Evolutionary conservation across 306 rosid genomes (phyloP).

Genomic region (Albizia julibrissin): DNA sequence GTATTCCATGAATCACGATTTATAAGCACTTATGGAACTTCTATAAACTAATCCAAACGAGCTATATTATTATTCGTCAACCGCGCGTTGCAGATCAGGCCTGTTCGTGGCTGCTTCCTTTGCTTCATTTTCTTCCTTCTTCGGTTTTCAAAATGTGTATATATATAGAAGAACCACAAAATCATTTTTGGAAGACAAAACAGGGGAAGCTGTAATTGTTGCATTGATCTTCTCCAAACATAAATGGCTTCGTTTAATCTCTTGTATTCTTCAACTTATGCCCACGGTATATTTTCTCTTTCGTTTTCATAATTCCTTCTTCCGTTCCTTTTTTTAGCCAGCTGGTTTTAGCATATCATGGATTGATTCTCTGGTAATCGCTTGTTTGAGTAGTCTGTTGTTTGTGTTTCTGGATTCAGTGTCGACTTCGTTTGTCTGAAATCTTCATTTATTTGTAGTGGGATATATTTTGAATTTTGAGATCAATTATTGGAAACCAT

Average conservation of each 20-base stretch:
- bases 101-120: not conserved
- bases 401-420: not conserved
- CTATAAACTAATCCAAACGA: no score
- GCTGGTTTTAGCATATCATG: not conserved
- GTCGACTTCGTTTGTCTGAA: not conserved
- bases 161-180: not conserved
- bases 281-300: not conserved
- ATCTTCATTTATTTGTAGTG: not conserved
- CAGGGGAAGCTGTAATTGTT: not conserved
- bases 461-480: not conserved
- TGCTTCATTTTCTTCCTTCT: not conserved
- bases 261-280: not conserved
- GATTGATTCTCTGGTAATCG: not conserved
- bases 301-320: not conserved
- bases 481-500: not conserved
- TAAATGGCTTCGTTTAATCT: conserved; percentile 1
- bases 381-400: not conserved
- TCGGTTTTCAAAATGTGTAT: not conserved
- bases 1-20: no score
- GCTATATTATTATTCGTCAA: not conserved
- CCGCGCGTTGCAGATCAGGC: not conserved
- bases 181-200: no score
- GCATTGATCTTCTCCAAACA: not conserved
- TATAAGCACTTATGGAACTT: no score
- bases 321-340: not conserved